Conservation (phyloP, 2,329 filamentous ascomycete species). For the Arthrobotrys sphaeroides region DNA sequence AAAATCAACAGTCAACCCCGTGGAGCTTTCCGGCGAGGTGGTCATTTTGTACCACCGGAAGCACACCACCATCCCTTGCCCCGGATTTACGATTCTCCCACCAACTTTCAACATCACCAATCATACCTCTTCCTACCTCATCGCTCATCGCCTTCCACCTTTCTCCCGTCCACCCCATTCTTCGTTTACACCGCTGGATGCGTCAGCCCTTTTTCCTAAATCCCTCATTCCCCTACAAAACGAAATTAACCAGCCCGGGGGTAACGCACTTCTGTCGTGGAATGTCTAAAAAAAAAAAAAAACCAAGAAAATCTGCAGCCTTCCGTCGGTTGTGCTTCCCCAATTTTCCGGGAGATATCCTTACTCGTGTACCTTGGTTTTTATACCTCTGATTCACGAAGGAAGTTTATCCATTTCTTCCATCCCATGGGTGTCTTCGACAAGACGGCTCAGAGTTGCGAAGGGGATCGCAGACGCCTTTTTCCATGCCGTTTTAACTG, state of each 20-base stretch:
- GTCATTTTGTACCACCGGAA: conserved; percentile 33
- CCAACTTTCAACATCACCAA: conserved; percentile 22
- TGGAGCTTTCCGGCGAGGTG: conserved; percentile 41
- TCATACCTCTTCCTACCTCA: conserved; percentile 2
- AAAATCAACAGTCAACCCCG: conserved; percentile 11
- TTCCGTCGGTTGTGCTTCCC: conserved; percentile 45
- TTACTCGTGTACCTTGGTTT: not conserved
- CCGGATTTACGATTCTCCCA: conserved; percentile 29
- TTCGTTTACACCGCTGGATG: conserved; percentile 7
- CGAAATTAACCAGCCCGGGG: not conserved
- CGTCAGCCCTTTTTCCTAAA: conserved; percentile 33
- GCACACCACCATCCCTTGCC: conserved; percentile 28
- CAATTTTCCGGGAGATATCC: conserved; percentile 40
- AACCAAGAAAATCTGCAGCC: conserved; percentile 37
- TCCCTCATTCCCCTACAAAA: conserved; percentile 42
- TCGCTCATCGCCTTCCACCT: conserved; percentile 1
- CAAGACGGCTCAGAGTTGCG: not conserved
- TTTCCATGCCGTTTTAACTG: conserved; percentile 21
- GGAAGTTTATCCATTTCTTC: not conserved
- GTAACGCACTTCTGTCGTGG: conserved; percentile 24
- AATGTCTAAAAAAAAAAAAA: conserved; percentile 24
- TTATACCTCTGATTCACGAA: not conserved
- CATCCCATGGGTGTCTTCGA: conserved; percentile 17
- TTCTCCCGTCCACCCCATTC: not conserved
- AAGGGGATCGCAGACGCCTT: not conserved